Evolutionary conservation across 768 basidiomycete species (phyloP), one percentile per base, ranked within the genome.

Genomic region (Auriscalpium orientale): DNA sequence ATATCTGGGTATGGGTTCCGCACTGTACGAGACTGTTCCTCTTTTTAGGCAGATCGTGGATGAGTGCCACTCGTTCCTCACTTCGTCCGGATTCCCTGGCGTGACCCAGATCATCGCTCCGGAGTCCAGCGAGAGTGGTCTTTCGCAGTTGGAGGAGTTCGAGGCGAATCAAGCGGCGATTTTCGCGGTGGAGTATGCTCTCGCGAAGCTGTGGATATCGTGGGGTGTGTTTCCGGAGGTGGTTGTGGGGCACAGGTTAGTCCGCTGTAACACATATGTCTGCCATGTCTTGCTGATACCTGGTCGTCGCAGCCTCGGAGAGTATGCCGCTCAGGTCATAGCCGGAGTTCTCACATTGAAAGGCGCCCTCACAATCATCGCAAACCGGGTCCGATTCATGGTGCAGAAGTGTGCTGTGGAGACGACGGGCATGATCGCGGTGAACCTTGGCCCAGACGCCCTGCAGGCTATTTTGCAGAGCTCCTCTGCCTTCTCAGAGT

Each of bases 241-340:
- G 0, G 80, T 87, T 13, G 74, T 83, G 16, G 87, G 88, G 3
- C 87, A 89, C 62, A 90, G 88, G 88, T 88, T 49, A 55, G 75
- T 65, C 38, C 10, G 10, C 52, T 54, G 38, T 45, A 3, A 49
- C 34, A 4, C 46, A 35, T 56, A 28, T 28, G 44, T 44, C 16
- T 45, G 56, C n/a, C 18, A 51, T 12, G 28, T 64, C 28, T 21
- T 21, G 20, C 8, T 58, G 49, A 46, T 51, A 18, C 18, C 18
- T 6, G n/a, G 11, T 54, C 22, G 34, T 36, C 46, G n/a, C 57
- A 90, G 88, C 66, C 74, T 90, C 16, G 88, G 88, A 43, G 88
- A 90, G 71, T 89, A 87, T 54, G 82, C 81, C 8, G 87, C 84
- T 10, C 76, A 89, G 43, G 82, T 83, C 16, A 70, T 76, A n/a